These are phyloP conservation scores for Allium fistulosum DNA, from an alignment of 106 monocot genomes.

Conservation along the genomic window DNA sequence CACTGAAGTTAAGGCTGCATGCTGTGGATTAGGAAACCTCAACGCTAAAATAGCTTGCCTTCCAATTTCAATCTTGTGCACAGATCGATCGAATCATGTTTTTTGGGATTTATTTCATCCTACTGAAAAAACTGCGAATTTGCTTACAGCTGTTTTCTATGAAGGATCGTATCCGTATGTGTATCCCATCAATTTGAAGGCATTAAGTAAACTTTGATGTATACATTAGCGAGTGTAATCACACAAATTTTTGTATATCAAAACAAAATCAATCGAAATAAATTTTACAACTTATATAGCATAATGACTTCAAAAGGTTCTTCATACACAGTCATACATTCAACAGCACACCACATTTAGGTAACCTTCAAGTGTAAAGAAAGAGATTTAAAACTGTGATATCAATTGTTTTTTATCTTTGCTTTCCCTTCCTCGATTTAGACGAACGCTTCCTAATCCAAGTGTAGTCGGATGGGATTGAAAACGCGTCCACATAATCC, in stretches of 20 bases:
- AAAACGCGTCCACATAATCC: slow-evolving; percentile 49
- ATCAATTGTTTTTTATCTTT: slow-evolving; percentile 8
- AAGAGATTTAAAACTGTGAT: too few relatives aligned
- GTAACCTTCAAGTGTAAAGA: too few relatives aligned
- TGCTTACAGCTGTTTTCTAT: slow-evolving; percentile 11
- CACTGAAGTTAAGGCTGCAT: slow-evolving; percentile 42
- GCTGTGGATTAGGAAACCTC: slow-evolving; percentile 53
- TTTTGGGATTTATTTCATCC: slow-evolving; percentile 66
- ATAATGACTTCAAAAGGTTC: too few relatives aligned
- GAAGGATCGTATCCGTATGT: slow-evolving; percentile 20
- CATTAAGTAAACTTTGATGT: slow-evolving; percentile 17
- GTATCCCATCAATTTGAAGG: slow-evolving; percentile 28
- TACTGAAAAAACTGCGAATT: slow-evolving; percentile 12
- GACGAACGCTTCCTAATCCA: slow-evolving; percentile 46
- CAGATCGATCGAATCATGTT: slow-evolving; percentile 27
- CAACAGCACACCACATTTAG: too few relatives aligned
- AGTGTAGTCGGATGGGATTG: slow-evolving; percentile 54
- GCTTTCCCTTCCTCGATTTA: slow-evolving; percentile 36
- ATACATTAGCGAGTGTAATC: background rate
- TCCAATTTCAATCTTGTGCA: slow-evolving; percentile 34
- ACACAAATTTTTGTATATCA: too few relatives aligned
- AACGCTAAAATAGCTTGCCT: slow-evolving; percentile 43
- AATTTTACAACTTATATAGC: too few relatives aligned
- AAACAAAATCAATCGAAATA: too few relatives aligned
- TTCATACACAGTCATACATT: too few relatives aligned